Conservation (phyloP, 331 rosid genomes). For the Pyrus hybrid region DNA sequence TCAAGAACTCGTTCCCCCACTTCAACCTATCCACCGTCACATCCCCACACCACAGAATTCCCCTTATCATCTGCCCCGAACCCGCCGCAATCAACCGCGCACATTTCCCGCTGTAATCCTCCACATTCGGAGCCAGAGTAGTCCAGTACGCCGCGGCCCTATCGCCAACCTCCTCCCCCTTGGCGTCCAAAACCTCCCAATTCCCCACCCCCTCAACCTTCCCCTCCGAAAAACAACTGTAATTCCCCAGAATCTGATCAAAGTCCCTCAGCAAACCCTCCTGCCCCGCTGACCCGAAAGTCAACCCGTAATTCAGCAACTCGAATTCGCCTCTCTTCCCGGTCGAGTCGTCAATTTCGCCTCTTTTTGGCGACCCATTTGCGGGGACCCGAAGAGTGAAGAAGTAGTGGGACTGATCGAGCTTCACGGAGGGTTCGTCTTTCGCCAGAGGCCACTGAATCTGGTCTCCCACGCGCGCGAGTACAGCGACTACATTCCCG, state of each 20-base stretch:
- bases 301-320: slow-evolving; percentile 61
- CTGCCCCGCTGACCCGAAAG: slow-evolving; percentile 55
- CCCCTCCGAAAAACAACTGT: slow-evolving; percentile 57
- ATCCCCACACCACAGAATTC: slow-evolving; percentile 83
- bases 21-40: slow-evolving; percentile 73
- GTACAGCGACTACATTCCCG: slow-evolving; percentile 50
- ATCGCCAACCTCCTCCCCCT: slow-evolving; percentile 36
- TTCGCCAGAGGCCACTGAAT: slow-evolving; percentile 79
- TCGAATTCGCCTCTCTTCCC: slow-evolving; percentile 12
- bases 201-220: slow-evolving; percentile 28
- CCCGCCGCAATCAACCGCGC: slow-evolving; percentile 73
- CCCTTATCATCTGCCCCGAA: slow-evolving; percentile 70
- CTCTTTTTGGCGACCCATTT: slow-evolving; percentile 7
- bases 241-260: slow-evolving; percentile 50
- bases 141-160: slow-evolving; percentile 80
- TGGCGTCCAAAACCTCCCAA: slow-evolving; percentile 50
- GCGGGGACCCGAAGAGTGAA: slow-evolving; percentile 51
- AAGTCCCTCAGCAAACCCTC: slow-evolving; percentile 37
- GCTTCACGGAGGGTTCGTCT: slow-evolving; percentile 71
- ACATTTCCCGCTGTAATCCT: slow-evolving; percentile 52
- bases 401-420: slow-evolving; percentile 72
- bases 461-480: slow-evolving; percentile 54
- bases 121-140: slow-evolving; percentile 85
- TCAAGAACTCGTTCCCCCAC: slow-evolving; percentile 74
- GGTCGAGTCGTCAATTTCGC: not conserved